Percentiles rank a stretch among this genome's conserved stretches.
These are phyloP conservation scores for Cladorrhinum sp. DNA, from an alignment of 2,329 filamentous ascomycete species.

Conservation along the genomic window DNA sequence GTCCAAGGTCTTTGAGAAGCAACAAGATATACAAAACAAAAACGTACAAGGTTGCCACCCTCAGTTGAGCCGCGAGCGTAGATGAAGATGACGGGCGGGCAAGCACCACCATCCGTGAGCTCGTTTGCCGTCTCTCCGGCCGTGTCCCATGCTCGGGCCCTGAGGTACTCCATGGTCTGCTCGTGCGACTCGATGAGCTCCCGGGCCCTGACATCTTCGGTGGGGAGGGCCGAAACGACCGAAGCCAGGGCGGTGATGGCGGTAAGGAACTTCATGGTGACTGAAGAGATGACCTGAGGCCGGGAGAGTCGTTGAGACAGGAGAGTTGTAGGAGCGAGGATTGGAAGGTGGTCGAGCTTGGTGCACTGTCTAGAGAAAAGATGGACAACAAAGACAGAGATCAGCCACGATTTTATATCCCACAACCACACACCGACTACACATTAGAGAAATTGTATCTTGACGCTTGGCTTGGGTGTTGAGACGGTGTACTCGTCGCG, in stretches of 20 bases:
- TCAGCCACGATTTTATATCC: not conserved
- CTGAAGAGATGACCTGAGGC: not conserved
- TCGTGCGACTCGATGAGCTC: slow-evolving; percentile 7
- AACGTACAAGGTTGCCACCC: slow-evolving; percentile 36
- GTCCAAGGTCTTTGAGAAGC: not conserved
- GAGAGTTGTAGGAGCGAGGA: not conserved
- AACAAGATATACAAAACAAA: not conserved
- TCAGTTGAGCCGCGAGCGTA: slow-evolving; percentile 41
- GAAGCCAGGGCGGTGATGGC: slow-evolving; percentile 4
- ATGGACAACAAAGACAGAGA: not conserved
- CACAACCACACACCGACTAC: not conserved
- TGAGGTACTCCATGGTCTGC: slow-evolving; percentile 2
- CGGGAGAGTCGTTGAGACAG: not conserved
- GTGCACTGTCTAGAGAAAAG: not conserved
- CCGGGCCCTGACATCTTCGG: not conserved
- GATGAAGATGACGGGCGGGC: slow-evolving; percentile 39
- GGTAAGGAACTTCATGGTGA: slow-evolving; percentile 4
- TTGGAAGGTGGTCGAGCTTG: not conserved
- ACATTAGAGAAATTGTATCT: no score
- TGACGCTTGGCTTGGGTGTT: not conserved
- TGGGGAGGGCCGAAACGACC: slow-evolving; percentile 1
- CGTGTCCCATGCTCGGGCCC: not conserved
- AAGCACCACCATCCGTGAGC: slow-evolving; percentile 18
- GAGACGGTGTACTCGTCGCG: not conserved
- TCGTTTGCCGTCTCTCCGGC: not conserved